Conservation (phyloP, 306 rosid species). For the Arachis stenosperma region DNA sequence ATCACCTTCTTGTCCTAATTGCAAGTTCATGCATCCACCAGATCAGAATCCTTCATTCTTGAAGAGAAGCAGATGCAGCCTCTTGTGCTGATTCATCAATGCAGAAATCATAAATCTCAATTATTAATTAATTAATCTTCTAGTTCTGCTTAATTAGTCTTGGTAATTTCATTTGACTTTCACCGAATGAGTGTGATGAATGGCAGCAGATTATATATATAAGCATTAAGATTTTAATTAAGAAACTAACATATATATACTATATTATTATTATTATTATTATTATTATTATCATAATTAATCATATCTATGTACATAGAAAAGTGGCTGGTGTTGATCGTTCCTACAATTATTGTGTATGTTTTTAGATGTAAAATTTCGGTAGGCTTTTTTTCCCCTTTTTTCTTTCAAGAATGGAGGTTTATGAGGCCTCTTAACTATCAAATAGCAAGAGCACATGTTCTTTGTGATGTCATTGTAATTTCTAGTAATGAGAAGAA, state of each 20-base stretch:
- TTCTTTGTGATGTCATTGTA: slow-evolving; percentile 29
- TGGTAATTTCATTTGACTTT: slow-evolving; percentile 15
- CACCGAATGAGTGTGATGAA: too few species aligned
- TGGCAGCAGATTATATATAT: too few species aligned
- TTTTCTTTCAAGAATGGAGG: neutral
- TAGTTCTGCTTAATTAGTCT: slow-evolving; percentile 10
- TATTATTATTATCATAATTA: neutral
- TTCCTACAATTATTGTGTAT: slow-evolving; percentile 27
- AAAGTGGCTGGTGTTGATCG: slow-evolving; percentile 18
- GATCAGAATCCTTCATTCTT: slow-evolving; percentile 66
- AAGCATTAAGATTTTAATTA: neutral
- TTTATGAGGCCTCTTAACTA: neutral
- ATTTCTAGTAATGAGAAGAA: slow-evolving; percentile 19
- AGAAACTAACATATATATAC: slow-evolving; percentile 37
- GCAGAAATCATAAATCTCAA: neutral
- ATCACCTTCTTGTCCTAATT: slow-evolving; percentile 90
- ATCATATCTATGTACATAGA: slow-evolving; percentile 29
- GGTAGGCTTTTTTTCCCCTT: neutral
- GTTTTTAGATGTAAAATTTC: slow-evolving; percentile 11
- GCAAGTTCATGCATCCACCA: slow-evolving; percentile 85
- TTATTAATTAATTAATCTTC: neutral
- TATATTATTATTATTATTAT: slow-evolving; percentile 10
- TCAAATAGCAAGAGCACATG: neutral
- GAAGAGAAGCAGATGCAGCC: slow-evolving; percentile 56
- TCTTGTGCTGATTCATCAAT: slow-evolving; percentile 40